Base-by-base conservation (phyloP, 805 yeast species). In the Wickerhamomyces ciferrii region DNA sequence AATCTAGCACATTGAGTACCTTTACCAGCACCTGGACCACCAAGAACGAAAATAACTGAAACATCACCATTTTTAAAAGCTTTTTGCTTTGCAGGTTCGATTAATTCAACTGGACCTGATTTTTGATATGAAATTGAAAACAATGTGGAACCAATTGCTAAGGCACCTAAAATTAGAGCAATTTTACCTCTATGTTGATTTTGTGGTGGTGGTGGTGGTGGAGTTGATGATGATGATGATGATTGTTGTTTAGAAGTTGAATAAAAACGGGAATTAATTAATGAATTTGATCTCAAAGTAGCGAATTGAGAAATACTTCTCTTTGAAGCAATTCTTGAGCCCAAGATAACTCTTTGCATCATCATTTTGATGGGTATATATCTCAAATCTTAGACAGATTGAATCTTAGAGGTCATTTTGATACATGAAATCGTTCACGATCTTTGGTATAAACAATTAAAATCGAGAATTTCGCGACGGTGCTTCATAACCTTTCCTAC, bases 21-120 rank as follows among this genome's bases (percentile, higher is more conserved):
- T 63, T 94, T 94, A 39, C 99, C 98, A 25, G 96, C 87, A 19
- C 98, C 98, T 5, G 98, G 98, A 4, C 98, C 98, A 39, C 99
- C 99, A 29, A 92, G 78, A 18, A 92, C 97, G 65, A 88, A 92
- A 24, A 91, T 75, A 5, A 92, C 96, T 24, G 87, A 80, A 25
- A 87, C 81, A 46, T 87, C 83, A 36, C 81, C 79, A 2, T 76
- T 74, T 10, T 76, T 68, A 61, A 87, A 87, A 0, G 84, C 81
- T 27, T 65, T 59, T 17, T 51, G 43, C 14, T 41, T 43, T 38
- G 38, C 43, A 18, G 58, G 60, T 49, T 79, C 84, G 39, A 76
- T 49, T 5, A 75, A 69, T 46, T 73, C 70, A 27, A 62, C 58
- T 7, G 83, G 83, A 23, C 55, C 55, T 34, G 61, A 66, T 56